Conservation (phyloP, 257 asterid genomes). For the Primulina tabacum region DNA sequence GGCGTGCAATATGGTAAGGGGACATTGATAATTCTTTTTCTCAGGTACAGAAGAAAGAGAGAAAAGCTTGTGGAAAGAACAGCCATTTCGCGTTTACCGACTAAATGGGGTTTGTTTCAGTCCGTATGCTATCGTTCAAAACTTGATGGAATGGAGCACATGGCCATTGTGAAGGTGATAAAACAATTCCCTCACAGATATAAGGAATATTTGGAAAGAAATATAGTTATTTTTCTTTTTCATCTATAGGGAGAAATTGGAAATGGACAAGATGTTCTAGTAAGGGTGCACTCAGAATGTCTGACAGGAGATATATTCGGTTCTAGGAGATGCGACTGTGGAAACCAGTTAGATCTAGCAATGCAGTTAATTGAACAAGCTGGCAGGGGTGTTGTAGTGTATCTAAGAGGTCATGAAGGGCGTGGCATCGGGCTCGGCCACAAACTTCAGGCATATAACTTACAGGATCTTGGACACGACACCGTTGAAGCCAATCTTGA, state of each 20-base stretch:
- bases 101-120: constrained; percentile 77
- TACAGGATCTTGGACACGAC: constrained; percentile 85
- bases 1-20: no score
- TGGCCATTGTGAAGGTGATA: constrained; percentile 63
- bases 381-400: constrained; percentile 68
- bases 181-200: not conserved
- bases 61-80: constrained; percentile 66
- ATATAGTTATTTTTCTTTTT: not conserved
- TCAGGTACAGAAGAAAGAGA: constrained; percentile 76
- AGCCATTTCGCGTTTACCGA: constrained; percentile 61
- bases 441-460: constrained; percentile 73
- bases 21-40: not conserved
- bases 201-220: not conserved
- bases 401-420: constrained; percentile 84
- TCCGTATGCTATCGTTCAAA: constrained; percentile 68
- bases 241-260: constrained; percentile 61
- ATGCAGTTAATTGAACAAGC: constrained; percentile 72
- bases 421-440: constrained; percentile 83
- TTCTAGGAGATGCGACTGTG: constrained; percentile 77
- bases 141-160: constrained; percentile 72
- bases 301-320: constrained; percentile 84
- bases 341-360: constrained; percentile 74
- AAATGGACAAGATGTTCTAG: constrained; percentile 74
- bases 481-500: constrained; percentile 82
- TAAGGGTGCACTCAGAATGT: constrained; percentile 88